Base-by-base conservation (phyloP, 805 yeast genomes). In the Saccharomycopsis schoenii region DNA sequence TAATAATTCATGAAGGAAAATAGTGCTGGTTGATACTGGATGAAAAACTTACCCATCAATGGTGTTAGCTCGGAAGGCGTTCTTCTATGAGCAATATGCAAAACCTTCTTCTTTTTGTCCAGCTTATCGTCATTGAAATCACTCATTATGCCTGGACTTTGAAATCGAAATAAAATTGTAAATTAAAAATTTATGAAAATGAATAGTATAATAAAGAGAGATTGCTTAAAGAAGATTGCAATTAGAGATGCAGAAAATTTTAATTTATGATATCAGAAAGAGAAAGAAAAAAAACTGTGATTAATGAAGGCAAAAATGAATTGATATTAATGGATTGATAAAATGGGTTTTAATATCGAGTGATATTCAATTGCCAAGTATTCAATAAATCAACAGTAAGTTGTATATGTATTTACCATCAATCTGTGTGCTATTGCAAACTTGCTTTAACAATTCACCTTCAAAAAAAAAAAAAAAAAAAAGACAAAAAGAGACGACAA, bases 11-110 rank as follows among this genome's bases (percentile, higher is more conserved):
- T 24, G 42, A 52, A n/a, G 17, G 15, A 40, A 37, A 29, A 37
- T 10, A 12, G 50, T 29, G 6, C 6, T 29, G 34, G 6, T 29
- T 29, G 3, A 4, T 6, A 4, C 34, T 29, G 34, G 3, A 29
- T 29, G 34, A 42, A 24, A 41, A 62, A 74, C 81, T 67, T 76
- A 78, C 86, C 79, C 97, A 93, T 93, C 66, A 93, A 77, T 60
- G 87, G 88, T 1, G 98, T 93, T 71, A 94, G 78, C 72, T 94
- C 99, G 67, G 92, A 84, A n/a, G 97, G 97, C 2, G 97, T 88
- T 63, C 97, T 82, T 69, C 98, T 83, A 69, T 94, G 98, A n/a
- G 98, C 98, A 66, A 93, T 91, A 74, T 91, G 96, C 63, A 94
- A 78, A 63, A 83, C 83, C 66, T 81, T 80, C 47, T 87, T 86